Evolutionary conservation across 495 filamentous ascomycete species (phyloP), one percentile per base, ranked within the genome.

Genomic region (Xylaria curta): DNA sequence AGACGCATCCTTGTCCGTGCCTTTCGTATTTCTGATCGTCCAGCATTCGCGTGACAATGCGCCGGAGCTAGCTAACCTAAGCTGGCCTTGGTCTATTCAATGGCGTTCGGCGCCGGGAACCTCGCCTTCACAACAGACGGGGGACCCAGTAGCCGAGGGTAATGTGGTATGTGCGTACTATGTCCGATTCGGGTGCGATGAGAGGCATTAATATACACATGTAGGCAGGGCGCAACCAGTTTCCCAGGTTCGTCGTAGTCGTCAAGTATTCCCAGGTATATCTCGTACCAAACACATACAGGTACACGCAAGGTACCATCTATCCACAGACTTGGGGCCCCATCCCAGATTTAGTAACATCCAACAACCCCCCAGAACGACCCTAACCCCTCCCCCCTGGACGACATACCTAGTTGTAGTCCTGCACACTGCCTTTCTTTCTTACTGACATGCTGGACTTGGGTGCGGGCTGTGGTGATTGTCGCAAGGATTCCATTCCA

Each of bases 241-340:
- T 6, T 54, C 21, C 28, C 13, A 56, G 53, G 24, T 56, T 31
- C 26, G 1, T 15, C 53, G 26, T 5, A 17, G 7, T 56, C 24
- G 13, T 17, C 53, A 56, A 56, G 53, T 63, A 63, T 44, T 17
- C 12, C 46, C 26, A 38, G 26, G 63, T 53, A 66, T 51, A 51
- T 36, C 31, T 36, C 21, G 68, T 61, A 63, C 58, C 56, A 0
- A 36, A 24, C 21, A 13, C 53, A 42, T 40, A 4, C 40, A 46
- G 60, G 59, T 70, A 70, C 68, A 63, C 47, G 60, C 59, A 70
- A 70, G 60, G 68, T 70, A 70, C 59, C 40, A 70, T 70, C 42
- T 46, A 61, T 10, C 40, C 33, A 36, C 5, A 17, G 28, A 31
- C 28, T 10, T 24, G 1, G 64, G 24, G 56, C 68, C 59, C 68